These are phyloP conservation scores for Apostasia ramifera DNA, from an alignment of 106 monocot genomes.

Conservation along the genomic window DNA sequence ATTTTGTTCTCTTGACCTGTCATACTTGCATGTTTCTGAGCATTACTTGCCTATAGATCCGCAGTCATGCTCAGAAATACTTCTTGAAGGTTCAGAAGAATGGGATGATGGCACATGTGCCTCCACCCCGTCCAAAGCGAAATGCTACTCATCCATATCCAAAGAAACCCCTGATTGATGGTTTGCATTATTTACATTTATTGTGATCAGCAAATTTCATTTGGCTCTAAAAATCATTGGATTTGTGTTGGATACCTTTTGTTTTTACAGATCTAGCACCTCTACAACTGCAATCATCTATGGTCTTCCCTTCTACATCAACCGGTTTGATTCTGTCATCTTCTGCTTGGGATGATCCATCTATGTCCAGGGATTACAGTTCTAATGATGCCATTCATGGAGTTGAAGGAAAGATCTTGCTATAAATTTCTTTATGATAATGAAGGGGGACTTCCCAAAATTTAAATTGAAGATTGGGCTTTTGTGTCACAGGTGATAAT, in stretches of 20 bases:
- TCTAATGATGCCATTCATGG: slow-evolving; percentile 13
- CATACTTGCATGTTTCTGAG: slow-evolving; percentile 3
- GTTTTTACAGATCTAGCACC: slow-evolving; percentile 12
- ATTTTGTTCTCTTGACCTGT: neutral
- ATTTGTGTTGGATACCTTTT: neutral
- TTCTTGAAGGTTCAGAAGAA: slow-evolving; percentile 57
- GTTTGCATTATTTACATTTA: slow-evolving; percentile 13
- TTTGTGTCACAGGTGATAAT: slow-evolving; percentile 15
- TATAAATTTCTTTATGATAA: neutral
- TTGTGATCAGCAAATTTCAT: neutral
- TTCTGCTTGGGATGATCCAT: slow-evolving; percentile 13
- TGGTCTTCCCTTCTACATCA: slow-evolving; percentile 15
- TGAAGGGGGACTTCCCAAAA: neutral
- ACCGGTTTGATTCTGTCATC: slow-evolving; percentile 10
- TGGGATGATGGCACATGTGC: slow-evolving; percentile 42
- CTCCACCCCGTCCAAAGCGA: slow-evolving; percentile 44
- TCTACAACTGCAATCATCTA: slow-evolving; percentile 26
- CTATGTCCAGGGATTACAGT: slow-evolving; percentile 16
- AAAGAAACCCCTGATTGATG: slow-evolving; percentile 25
- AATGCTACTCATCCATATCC: slow-evolving; percentile 47
- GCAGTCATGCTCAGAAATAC: slow-evolving; percentile 70
- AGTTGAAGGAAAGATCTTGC: slow-evolving; percentile 15
- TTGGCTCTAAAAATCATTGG: neutral
- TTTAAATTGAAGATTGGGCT: neutral
- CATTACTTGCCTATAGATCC: slow-evolving; percentile 30